These are phyloP conservation scores for Aspergillus persii DNA, from an alignment of 2,329 filamentous ascomycete species.

Conservation along the genomic window DNA sequence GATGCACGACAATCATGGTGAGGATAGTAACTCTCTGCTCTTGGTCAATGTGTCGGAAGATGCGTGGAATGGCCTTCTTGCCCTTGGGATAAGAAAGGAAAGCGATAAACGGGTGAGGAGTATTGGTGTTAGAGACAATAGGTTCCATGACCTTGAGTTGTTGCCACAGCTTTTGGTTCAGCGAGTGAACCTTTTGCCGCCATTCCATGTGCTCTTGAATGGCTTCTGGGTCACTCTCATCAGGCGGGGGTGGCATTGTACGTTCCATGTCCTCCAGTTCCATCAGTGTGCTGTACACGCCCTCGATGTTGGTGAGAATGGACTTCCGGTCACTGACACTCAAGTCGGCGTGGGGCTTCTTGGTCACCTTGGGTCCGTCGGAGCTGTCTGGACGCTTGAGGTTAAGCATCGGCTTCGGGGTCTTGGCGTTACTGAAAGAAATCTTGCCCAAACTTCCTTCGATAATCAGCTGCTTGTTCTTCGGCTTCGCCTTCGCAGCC, in stretches of 20 bases:
- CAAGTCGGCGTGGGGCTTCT: slow-evolving; percentile 49
- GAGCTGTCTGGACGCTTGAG: slow-evolving; percentile 81
- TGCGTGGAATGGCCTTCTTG: slow-evolving; percentile 90
- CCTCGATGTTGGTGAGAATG: slow-evolving; percentile 81
- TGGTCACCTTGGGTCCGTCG: slow-evolving; percentile 54
- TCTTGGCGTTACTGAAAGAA: slow-evolving; percentile 98
- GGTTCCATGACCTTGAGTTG: slow-evolving; percentile 91
- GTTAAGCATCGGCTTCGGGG: slow-evolving; percentile 89
- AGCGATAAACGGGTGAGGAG: slow-evolving; percentile 87
- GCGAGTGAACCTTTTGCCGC: slow-evolving; percentile 65
- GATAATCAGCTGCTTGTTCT: slow-evolving; percentile 95
- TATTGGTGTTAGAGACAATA: slow-evolving; percentile 68
- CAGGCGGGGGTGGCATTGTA: slow-evolving; percentile 67
- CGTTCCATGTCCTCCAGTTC: slow-evolving; percentile 90
- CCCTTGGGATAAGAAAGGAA: slow-evolving; percentile 94
- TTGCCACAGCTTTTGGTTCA: slow-evolving; percentile 80
- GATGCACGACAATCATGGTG: slow-evolving; percentile 91
- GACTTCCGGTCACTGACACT: slow-evolving; percentile 74
- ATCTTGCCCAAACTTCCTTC: slow-evolving; percentile 97
- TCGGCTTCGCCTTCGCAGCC: slow-evolving; percentile 93
- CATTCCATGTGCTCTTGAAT: slow-evolving; percentile 76
- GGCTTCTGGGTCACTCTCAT: slow-evolving; percentile 65
- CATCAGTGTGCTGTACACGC: slow-evolving; percentile 85
- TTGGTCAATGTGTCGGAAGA: slow-evolving; percentile 89
- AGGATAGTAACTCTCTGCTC: slow-evolving; percentile 90